Evolutionary conservation across 108 stramenopile genomes (phyloP), one percentile per base, ranked within the genome.

Genomic region (Fragilaria crotonensis): DNA sequence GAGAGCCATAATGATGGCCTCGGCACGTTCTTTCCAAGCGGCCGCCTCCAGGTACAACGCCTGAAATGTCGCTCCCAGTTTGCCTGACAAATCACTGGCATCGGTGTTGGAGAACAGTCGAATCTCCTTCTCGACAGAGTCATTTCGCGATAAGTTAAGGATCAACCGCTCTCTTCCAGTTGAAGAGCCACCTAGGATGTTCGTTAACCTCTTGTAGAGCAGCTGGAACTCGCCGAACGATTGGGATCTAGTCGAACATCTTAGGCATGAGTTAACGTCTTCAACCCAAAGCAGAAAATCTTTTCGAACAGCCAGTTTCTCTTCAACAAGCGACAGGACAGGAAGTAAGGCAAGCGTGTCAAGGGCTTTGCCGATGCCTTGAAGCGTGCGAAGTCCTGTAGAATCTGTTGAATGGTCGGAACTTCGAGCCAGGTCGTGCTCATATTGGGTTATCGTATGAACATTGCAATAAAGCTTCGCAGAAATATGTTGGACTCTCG

Each of bases 201-300:
- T 41, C 9, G 51, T 49, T 41, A 73, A 63, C 19, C 59, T 54
- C n/a, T 32, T 56, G 54, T 76, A 27, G 19, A 78, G 61, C 17
- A 48, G 33, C 41, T 74, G 54, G 25, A 84, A 11, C 52, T 61
- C 28, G 4, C 25, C 11, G 61, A 57, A 57, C 48, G 57, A 48
- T 72, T 72, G 32, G 26, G 31, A 33, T 28, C 30, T 30, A 54
- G 25, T 33, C 32, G 21, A 22, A 20, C 51, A 3, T 28, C 33
- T 11, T 18, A 76, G 58, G 1, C 58, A 25, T 51, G 45, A 41
- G 0, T 46, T 25, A 9, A 68, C 80, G 21, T 48, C 29, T 5
- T 48, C 48, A 49, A 68, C 57, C 89, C 89, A 90, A n/a, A 63
- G 44, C 31, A 87, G 52, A 22, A 87, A 48, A 45, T 81, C 81